phyloP scores from a whole-genome alignment of 495 filamentous ascomycete genomes.

The Aspergillus incahuasiensis region DNA sequence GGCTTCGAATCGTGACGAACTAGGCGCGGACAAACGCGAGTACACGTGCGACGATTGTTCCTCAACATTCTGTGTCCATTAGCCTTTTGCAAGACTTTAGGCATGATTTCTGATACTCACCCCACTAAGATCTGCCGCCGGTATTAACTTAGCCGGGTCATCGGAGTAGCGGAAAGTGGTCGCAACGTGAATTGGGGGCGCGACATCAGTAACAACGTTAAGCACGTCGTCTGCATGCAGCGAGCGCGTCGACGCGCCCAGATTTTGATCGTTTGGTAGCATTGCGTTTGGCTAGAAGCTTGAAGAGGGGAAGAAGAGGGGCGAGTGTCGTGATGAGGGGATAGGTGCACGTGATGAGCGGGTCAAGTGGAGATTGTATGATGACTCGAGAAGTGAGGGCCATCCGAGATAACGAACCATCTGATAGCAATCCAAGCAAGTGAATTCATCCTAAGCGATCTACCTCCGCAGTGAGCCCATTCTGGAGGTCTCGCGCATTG shows the following conservation, averaged over 20 bases:
- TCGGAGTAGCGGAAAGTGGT: slow-evolving; percentile 80
- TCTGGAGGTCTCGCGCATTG: slow-evolving; percentile 42
- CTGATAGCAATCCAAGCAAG: neutral
- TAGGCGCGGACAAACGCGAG: slow-evolving; percentile 71
- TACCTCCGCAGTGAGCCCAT: slow-evolving; percentile 49
- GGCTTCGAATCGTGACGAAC: slow-evolving; percentile 75
- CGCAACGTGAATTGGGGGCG: slow-evolving; percentile 79
- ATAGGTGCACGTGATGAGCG: neutral
- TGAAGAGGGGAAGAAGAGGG: slow-evolving; percentile 4
- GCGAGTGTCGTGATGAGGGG: neutral
- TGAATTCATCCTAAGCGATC: neutral
- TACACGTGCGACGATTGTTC: slow-evolving; percentile 54
- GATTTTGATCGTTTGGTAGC: slow-evolving; percentile 21
- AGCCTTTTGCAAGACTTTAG: neutral
- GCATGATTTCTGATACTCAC: slow-evolving; percentile 19
- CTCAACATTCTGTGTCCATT: slow-evolving; percentile 18
- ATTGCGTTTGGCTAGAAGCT: slow-evolving; percentile 20
- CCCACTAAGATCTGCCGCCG: slow-evolving; percentile 31
- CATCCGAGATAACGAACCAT: neutral
- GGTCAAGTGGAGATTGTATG: neutral
- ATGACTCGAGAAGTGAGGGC: neutral
- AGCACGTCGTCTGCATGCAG: slow-evolving; percentile 83
- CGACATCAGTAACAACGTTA: slow-evolving; percentile 67
- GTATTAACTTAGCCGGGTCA: slow-evolving; percentile 58
- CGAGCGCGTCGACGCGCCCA: slow-evolving; percentile 57